Conservation (phyloP, 768 basidiomycete species). For the Naganishia vaughanmartiniae region DNA sequence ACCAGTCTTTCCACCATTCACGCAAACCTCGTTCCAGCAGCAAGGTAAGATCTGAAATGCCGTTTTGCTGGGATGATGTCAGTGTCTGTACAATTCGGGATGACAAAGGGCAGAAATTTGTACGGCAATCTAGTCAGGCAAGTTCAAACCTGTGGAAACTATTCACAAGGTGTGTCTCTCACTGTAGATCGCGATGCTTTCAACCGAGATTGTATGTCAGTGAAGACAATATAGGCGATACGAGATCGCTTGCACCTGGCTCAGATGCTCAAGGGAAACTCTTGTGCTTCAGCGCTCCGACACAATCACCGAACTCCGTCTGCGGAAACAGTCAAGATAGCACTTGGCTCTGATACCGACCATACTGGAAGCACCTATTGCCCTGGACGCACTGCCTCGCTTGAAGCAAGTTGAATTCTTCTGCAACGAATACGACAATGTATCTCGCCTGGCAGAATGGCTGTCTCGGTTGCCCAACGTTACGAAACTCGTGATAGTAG, state of each 20-base stretch:
- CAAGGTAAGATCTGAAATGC: too few species aligned
- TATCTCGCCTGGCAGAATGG: neutral
- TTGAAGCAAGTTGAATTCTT: constrained; percentile 2
- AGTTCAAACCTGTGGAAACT: too few species aligned
- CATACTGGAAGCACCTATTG: neutral
- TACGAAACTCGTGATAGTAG: neutral
- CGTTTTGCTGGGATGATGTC: too few species aligned
- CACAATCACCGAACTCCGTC: neutral
- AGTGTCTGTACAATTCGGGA: neutral
- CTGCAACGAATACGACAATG: neutral
- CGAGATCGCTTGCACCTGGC: too few species aligned
- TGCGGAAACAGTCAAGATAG: neutral
- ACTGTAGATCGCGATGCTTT: too few species aligned
- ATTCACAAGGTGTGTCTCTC: too few species aligned
- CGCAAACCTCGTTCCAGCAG: too few species aligned
- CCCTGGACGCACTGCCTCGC: neutral
- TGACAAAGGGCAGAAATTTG: neutral
- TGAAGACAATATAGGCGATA: too few species aligned
- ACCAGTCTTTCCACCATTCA: too few species aligned
- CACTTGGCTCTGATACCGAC: neutral
- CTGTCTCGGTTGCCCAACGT: neutral
- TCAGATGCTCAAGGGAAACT: neutral
- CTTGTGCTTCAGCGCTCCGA: neutral
- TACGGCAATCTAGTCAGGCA: too few species aligned
- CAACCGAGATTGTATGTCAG: too few species aligned